Evolutionary conservation across 768 basidiomycete genomes (phyloP).

Genomic region (Tulasnella sp.): DNA sequence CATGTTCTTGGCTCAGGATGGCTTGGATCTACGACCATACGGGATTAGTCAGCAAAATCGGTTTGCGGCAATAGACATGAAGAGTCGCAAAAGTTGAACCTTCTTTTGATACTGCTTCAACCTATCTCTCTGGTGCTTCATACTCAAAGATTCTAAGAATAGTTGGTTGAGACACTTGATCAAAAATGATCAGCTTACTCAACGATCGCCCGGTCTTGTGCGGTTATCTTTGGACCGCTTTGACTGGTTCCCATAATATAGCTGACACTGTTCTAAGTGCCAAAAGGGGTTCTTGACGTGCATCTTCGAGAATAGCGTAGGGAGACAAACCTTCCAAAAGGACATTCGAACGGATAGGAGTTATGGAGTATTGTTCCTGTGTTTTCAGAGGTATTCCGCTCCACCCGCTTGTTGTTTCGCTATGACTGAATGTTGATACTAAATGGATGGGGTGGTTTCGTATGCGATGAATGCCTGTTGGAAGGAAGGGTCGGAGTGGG

Average conservation of each 20-base stretch:
- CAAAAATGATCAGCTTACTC: conserved; percentile 42
- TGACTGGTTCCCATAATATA: conserved; percentile 18
- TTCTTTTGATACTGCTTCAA: conserved; percentile 91
- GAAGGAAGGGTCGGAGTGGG: no score
- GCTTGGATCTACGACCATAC: conserved; percentile 55
- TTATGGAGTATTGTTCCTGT: no score
- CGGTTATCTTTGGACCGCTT: conserved; percentile 66
- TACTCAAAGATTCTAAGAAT: conserved; percentile 34
- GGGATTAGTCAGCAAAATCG: background rate
- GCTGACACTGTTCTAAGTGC: background rate
- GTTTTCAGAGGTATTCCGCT: no score
- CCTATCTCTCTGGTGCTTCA: conserved; percentile 94
- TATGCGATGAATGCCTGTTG: no score
- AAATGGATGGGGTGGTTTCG: no score
- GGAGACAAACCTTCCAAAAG: background rate
- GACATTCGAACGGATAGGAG: background rate
- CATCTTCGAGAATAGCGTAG: background rate
- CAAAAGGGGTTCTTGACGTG: background rate
- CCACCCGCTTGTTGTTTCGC: no score
- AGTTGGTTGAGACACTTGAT: background rate
- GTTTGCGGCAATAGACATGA: background rate
- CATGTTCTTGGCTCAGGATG: conserved; percentile 76
- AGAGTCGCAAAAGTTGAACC: conserved; percentile 31
- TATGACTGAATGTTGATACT: no score
- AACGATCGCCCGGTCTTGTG: conserved; percentile 87